Evolutionary conservation across 257 asterid species (phyloP), one percentile per base, ranked within the genome.

Genomic region (Ophiorrhiza pumila): DNA sequence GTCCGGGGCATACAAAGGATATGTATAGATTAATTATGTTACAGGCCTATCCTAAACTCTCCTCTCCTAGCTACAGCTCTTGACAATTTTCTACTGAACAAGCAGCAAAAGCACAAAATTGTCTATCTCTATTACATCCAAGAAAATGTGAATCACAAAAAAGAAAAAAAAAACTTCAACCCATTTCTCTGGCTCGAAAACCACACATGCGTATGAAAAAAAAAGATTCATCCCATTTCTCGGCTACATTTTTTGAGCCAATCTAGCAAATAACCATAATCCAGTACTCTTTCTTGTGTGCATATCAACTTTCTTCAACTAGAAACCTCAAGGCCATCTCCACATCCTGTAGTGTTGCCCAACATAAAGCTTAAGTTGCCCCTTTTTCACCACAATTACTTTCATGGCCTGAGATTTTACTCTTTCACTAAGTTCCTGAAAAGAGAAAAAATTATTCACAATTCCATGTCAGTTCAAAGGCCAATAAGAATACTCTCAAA

Each of bases 321-420:
- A 91, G 64, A 32, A 83, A 82, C 59, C 81, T 87, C 77, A 94
- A 85, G 61, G 87, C 87, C 91, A 64, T 80, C 89, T 94, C 97
- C 68, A 82, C 99, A 50, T 94, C 96, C 50, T 79, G 74, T 17
- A 91, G 88, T 9, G 97, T 74, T 91, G 99, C 61, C 99, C 99
- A 47, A 92, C 97, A 63, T 86, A 94, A 57, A 94, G 96, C 73
- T 80, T 78, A 77, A 94, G 93, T 55, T 88, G 86, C 55, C 97
- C 97, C 86, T 80, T 87, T 87, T 79, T 91, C 81, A 90, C 96
- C 23, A 91, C 97, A 34, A 91, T 69, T 57, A 81, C 89, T 71
- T 78, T 82, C 82, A 68, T 72, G 46, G 78, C 61, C 67, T 43
- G 34, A 27, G 85, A 79, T 74, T 82, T 78, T 45, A 81, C 82